Conservation (phyloP, 306 rosid genomes). For the Acacia crassicarpa region DNA sequence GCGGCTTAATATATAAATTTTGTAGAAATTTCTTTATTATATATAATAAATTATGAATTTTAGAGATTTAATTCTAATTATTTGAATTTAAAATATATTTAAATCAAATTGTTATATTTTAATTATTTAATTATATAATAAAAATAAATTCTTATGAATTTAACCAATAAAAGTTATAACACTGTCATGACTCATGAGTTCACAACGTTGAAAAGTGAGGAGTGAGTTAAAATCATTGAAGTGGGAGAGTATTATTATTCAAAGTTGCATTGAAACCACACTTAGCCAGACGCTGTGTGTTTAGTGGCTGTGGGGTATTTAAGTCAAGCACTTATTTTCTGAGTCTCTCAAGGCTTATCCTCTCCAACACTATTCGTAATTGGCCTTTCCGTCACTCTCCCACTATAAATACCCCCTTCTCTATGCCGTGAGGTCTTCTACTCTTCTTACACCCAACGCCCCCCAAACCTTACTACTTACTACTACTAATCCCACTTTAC, state of each 20-base stretch:
- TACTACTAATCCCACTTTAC: background rate
- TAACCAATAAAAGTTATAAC: no score
- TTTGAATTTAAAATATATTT: no score
- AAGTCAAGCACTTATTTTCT: background rate
- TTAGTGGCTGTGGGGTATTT: background rate
- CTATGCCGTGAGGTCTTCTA: background rate
- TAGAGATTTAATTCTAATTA: no score
- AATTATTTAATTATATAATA: no score
- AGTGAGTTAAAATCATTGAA: background rate
- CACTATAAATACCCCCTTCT: slow-evolving; percentile 31
- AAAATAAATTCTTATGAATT: no score
- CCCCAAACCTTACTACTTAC: background rate
- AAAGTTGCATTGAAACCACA: background rate
- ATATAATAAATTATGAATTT: no score
- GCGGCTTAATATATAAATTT: no score
- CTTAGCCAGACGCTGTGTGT: background rate
- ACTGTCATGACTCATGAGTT: no score
- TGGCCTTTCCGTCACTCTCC: background rate
- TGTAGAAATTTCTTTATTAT: no score
- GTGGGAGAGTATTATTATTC: background rate
- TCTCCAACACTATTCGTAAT: background rate
- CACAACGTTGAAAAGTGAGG: no score
- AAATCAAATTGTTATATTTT: no score
- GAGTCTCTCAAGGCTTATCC: slow-evolving; percentile 26
- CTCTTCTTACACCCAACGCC: background rate